A percentile compares a stretch with the other conserved stretches of the same genome.
These are phyloP conservation scores for Nakaseomyces delphensis DNA, from an alignment of 1,139 yeast genomes.

Conservation along the genomic window DNA sequence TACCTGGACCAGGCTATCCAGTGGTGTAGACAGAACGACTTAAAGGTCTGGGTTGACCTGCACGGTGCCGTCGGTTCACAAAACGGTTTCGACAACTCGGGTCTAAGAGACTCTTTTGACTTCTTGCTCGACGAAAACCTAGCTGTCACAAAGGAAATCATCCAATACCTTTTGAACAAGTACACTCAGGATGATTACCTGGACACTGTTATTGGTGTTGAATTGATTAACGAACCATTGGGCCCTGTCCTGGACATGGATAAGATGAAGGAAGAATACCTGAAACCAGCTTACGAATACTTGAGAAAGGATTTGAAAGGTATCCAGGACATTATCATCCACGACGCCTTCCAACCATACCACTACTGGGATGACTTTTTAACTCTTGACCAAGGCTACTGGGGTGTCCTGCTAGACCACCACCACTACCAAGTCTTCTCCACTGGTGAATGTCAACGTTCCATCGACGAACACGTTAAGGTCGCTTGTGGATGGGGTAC, in stretches of 20 bases:
- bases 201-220: constrained; percentile 76
- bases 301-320: constrained; percentile 29
- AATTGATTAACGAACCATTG: constrained; percentile 86
- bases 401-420: constrained; percentile 76
- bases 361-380: constrained; percentile 57
- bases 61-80: constrained; percentile 97
- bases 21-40: constrained; percentile 57
- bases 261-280: constrained; percentile 48
- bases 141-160: constrained; percentile 25
- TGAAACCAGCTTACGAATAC: constrained; percentile 31
- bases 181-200: constrained; percentile 55
- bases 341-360: constrained; percentile 50
- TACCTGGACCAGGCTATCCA: constrained; percentile 67
- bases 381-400: constrained; percentile 35
- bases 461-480: constrained; percentile 52
- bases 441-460: constrained; percentile 46
- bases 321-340: constrained; percentile 32
- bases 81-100: constrained; percentile 94
- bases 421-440: constrained; percentile 88
- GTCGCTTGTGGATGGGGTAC: constrained; percentile 59
- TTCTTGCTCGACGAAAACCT: constrained; percentile 49
- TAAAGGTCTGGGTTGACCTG: constrained; percentile 83
- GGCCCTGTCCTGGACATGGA: constrained; percentile 58
- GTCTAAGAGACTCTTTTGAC: constrained; percentile 55
- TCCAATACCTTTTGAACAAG: constrained; percentile 40